phyloP scores from a whole-genome alignment of 208 protist species.

The Leptomonas seymouri region DNA sequence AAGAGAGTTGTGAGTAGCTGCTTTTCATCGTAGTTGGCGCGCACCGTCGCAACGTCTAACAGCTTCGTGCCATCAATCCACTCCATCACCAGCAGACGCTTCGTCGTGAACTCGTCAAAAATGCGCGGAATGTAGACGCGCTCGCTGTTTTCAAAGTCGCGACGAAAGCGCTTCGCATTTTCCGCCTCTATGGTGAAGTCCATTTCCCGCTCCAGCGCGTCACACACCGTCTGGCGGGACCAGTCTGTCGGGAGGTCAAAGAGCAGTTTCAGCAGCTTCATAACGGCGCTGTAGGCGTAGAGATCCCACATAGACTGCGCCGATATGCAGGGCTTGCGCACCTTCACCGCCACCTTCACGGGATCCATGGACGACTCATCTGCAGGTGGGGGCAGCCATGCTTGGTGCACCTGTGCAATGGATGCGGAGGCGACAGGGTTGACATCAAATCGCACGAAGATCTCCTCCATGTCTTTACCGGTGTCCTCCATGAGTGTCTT shows the following conservation, averaged over 20 bases:
- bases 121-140: constrained; percentile 75
- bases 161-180: constrained; percentile 61
- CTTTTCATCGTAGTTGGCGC: constrained; percentile 46
- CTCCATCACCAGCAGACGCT: constrained; percentile 91
- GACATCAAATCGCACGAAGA: constrained; percentile 91
- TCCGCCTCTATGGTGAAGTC: constrained; percentile 85
- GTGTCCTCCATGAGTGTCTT: constrained; percentile 69
- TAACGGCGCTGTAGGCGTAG: constrained; percentile 69
- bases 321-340: constrained; percentile 87
- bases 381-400: constrained; percentile 42
- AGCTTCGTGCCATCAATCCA: constrained; percentile 91
- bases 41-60: constrained; percentile 63
- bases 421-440: constrained; percentile 94
- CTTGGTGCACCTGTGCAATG: constrained; percentile 94
- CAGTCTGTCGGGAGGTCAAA: constrained; percentile 84
- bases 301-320: constrained; percentile 88
- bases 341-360: constrained; percentile 93
- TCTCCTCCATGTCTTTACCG: constrained; percentile 50
- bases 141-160: constrained; percentile 39
- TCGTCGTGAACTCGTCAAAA: constrained; percentile 54
- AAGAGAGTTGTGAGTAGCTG: constrained; percentile 74
- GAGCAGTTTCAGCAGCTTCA: constrained; percentile 53
- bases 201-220: constrained; percentile 78
- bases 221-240: constrained; percentile 64
- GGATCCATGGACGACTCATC: constrained; percentile 24